Base-by-base conservation (phyloP, 495 filamentous ascomycete genomes). In the Neurospora sp. region DNA sequence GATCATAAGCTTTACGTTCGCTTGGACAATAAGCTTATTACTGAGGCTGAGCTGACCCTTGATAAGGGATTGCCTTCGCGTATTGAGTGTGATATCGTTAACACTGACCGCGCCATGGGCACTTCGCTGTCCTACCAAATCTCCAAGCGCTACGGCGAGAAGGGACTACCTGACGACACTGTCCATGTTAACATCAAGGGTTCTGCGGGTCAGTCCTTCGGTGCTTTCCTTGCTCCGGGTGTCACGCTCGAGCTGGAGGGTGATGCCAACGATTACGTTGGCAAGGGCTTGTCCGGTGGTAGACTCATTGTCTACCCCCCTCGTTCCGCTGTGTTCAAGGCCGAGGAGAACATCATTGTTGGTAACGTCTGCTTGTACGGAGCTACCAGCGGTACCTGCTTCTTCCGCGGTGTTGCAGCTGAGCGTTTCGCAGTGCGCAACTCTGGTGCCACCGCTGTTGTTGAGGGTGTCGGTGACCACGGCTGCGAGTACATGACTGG, bases 401-500 rank as follows among this genome's bases (percentile, higher is more conserved):
- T 94, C 91, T 98, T 99, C 93, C 93, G 96, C 74, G 96, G 96
- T 85, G 87, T 98, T 38, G 96, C 96, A 77, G 96, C 96, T 39
- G 96, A 99, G 86, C 93, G 96, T 76, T 99, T 99, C 77, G 95
- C 94, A 68, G 96, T 99, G 70, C 93, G 96, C 75, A 99, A 99
- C 86, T 98, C 96, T 1, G 96, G 96, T 80, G 96, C 93, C 59
- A 98, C 91, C 39, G 96, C 96, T 39, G 93, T 99, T 75, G 95
- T 98, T 75, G 96, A 99, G 84, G 96, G 96, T 82, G 90, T 97
- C 71, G 96, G 96, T 86, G 96, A 99, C 81, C 96, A 99, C 80
- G 94, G 95, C 68, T 98, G 95, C 80, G 96, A 99, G 85, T 99
- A 99, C 88, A 99, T 99, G 96, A 99, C 96, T 73, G 96, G 96